These are phyloP conservation scores for Candida sp. DNA, from an alignment of 1,139 yeast genomes.

Conservation along the genomic window DNA sequence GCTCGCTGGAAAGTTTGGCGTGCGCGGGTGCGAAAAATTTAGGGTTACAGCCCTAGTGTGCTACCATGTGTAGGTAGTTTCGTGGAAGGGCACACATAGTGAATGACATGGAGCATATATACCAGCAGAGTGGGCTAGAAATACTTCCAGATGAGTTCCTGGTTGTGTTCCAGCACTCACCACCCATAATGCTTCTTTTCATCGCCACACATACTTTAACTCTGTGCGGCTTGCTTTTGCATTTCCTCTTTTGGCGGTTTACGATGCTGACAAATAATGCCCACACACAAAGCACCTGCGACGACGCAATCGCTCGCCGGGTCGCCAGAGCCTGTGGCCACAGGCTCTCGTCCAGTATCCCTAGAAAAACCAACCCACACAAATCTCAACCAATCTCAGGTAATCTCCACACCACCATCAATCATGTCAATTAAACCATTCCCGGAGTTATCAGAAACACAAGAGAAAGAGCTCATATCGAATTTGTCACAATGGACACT, in stretches of 20 bases:
- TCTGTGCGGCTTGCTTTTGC: not conserved
- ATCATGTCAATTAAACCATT: constrained; percentile 24
- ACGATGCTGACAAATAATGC: not conserved
- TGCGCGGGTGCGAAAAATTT: not conserved
- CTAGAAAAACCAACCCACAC: too few relatives aligned
- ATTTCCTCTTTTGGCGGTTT: not conserved
- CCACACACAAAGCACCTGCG: not conserved
- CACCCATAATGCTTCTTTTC: too few relatives aligned
- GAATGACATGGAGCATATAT: too few relatives aligned
- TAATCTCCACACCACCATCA: not conserved
- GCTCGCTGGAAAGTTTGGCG: too few relatives aligned
- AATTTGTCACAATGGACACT: constrained; percentile 77
- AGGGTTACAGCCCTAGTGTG: constrained; percentile 4
- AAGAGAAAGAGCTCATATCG: constrained; percentile 34
- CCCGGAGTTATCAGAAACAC: constrained; percentile 33
- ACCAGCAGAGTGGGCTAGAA: too few relatives aligned
- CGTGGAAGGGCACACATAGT: too few relatives aligned
- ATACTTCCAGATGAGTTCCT: too few relatives aligned
- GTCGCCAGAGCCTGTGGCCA: not conserved
- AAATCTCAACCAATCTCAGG: too few relatives aligned
- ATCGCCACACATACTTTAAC: too few relatives aligned
- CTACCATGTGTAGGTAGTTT: not conserved
- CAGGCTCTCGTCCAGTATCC: not conserved
- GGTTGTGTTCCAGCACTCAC: too few relatives aligned
- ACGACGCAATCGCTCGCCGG: not conserved